These are phyloP conservation scores for Luffa aegyptiaca DNA, from an alignment of 306 rosid species.

Conservation along the genomic window DNA sequence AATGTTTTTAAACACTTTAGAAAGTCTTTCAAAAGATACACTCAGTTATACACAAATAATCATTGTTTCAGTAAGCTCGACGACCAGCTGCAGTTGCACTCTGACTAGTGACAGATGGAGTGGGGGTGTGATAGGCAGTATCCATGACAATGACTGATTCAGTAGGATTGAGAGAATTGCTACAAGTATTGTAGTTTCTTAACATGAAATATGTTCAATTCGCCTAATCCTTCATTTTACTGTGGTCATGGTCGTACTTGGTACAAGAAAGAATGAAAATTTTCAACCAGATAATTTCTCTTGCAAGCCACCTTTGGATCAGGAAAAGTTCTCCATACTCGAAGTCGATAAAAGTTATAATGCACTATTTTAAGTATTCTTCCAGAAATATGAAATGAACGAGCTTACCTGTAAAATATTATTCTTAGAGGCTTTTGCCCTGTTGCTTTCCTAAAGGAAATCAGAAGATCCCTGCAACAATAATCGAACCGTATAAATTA, in stretches of 20 bases:
- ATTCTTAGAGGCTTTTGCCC: slow-evolving; percentile 89
- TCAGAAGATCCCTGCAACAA: slow-evolving; percentile 67
- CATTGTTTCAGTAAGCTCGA: neutral
- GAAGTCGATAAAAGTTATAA: neutral
- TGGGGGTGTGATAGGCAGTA: neutral
- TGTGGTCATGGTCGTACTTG: neutral
- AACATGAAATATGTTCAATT: neutral
- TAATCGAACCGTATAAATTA: neutral
- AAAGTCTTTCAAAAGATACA: too few relatives aligned
- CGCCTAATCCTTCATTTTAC: neutral
- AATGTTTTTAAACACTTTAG: too few relatives aligned
- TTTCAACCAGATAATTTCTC: neutral
- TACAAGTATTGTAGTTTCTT: neutral
- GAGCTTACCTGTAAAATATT: slow-evolving; percentile 72
- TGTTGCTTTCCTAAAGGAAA: slow-evolving; percentile 86
- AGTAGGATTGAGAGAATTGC: neutral
- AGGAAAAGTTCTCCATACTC: neutral
- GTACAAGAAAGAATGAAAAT: too few relatives aligned
- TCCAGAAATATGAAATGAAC: neutral
- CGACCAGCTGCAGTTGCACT: neutral
- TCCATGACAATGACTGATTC: neutral
- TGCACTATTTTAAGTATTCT: neutral
- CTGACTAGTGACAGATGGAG: neutral
- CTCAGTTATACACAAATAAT: neutral
- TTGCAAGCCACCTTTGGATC: neutral